Base-by-base conservation (phyloP, 345 rosid genomes). In the Atalantia buxifolia region DNA sequence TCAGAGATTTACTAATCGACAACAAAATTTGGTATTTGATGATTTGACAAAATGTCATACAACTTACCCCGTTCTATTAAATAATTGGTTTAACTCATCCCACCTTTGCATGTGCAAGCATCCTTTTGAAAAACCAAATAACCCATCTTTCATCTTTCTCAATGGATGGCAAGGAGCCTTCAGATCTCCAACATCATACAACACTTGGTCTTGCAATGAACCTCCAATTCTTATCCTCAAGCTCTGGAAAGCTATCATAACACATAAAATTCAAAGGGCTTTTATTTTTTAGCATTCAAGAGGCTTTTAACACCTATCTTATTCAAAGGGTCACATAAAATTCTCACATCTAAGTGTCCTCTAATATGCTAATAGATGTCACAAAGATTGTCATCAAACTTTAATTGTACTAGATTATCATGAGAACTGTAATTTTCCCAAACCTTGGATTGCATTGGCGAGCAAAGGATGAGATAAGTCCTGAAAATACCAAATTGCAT, bases 221-320 rank as follows among this genome's bases (percentile, higher is more conserved):
- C 99, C 99, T 28, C 99, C 99, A 10, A 96, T 82, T 71, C 99
- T 89, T 88, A 96, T 88, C 89, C 98, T 91, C 90, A 94, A 84
- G 57, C 79, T 76, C 83, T 76, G 76, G 80, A 96, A 96, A 66
- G 99, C 99, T 94, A 81, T 48, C 72, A 71, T 62, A 72, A 38
- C 50, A 45, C 16, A 42, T 10, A 45, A 45, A 42, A 45, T 45
- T 45, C 50, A 45, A 45, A 45, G 50, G 50, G 50, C 18, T 45
- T 45, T 45, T 45, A 45, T 45, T 45, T 10, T 45, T 12, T 13
- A 45, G 50, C 50, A 13, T 13, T 4, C 50, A 45, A 45, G 50
- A 45, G 50, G 14, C 13, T 13, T 45, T 45, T 45, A 45, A 13
- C 18, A 45, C 50, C 4, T 45, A 13, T 45, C 50, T 45, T 75